phyloP scores from a whole-genome alignment of 73 alveolate species.

The Paramecium biaurelia region DNA sequence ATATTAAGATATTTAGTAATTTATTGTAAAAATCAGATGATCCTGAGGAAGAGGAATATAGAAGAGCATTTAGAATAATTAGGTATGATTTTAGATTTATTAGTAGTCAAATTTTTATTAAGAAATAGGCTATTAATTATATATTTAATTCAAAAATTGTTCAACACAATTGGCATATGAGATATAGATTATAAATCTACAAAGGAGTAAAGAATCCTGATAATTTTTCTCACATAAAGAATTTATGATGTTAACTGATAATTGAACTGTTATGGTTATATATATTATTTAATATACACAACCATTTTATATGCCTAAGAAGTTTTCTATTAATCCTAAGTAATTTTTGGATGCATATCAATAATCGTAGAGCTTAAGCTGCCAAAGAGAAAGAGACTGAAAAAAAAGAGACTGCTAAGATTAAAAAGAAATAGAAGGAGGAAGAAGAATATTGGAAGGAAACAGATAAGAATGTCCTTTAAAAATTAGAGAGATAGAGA shows the following conservation, averaged over 20 bases:
- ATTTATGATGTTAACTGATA: not conserved
- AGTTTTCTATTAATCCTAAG: slow-evolving; percentile 13
- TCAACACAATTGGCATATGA: slow-evolving; percentile 18
- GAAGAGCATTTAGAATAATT: not conserved
- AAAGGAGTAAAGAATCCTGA: not conserved
- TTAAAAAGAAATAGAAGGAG: slow-evolving; percentile 18
- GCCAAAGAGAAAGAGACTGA: slow-evolving; percentile 14
- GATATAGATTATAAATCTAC: not conserved
- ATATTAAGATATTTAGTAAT: not conserved
- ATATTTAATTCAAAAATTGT: slow-evolving; percentile 30
- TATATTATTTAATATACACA: not conserved
- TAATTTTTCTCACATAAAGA: not conserved
- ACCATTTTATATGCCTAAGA: slow-evolving; percentile 20
- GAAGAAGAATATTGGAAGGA: slow-evolving; percentile 54
- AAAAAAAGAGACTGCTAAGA: not conserved
- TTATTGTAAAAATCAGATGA: not conserved
- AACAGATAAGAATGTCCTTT: not conserved
- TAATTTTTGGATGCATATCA: not conserved
- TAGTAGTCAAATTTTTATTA: not conserved
- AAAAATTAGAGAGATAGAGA: not conserved
- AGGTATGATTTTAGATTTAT: not conserved
- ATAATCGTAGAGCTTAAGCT: not conserved
- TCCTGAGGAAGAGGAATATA: not conserved
- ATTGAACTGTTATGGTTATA: not conserved
- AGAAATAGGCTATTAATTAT: not conserved